Conservation (phyloP, 1,139 yeast species). For the Meyerozyma elateridarum region DNA sequence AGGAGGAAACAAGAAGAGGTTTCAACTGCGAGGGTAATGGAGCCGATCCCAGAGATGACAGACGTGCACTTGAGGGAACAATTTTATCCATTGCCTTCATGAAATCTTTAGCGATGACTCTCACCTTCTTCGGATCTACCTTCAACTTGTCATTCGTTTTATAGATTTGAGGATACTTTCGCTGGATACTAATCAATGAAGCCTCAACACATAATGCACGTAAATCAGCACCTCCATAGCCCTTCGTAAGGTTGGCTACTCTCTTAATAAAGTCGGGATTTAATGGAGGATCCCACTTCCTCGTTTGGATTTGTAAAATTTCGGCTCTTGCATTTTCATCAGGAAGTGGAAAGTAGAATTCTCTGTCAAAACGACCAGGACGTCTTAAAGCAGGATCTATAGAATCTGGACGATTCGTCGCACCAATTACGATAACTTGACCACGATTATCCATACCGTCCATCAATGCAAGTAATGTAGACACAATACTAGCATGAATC, state of each 20-base stretch:
- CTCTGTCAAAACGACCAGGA: conserved; percentile 97
- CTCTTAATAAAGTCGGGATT: conserved; percentile 54
- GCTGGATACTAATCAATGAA: conserved; percentile 84
- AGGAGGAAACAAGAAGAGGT: conserved; percentile 53
- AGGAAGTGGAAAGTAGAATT: conserved; percentile 93
- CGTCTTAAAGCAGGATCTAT: conserved; percentile 96
- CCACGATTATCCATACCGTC: conserved; percentile 99
- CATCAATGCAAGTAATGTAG: conserved; percentile 91
- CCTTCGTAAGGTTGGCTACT: conserved; percentile 81
- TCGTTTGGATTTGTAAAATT: conserved; percentile 79
- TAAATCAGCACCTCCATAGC: conserved; percentile 97
- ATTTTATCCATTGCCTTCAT: conserved; percentile 82
- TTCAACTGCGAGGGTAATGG: conserved; percentile 74
- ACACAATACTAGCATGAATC: conserved; percentile 95
- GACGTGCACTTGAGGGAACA: conserved; percentile 88
- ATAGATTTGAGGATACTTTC: conserved; percentile 92
- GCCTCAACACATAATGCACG: conserved; percentile 95
- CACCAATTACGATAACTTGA: conserved; percentile 96
- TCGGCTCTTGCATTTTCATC: conserved; percentile 73
- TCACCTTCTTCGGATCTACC: conserved; percentile 68
- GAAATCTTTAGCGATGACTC: conserved; percentile 81
- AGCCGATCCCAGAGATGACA: conserved; percentile 67
- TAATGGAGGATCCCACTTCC: conserved; percentile 80
- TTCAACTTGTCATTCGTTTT: conserved; percentile 66
- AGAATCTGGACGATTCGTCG: conserved; percentile 96